Conservation (phyloP, 1,139 yeast genomes). For the Zygosaccharomyces sapae region DNA sequence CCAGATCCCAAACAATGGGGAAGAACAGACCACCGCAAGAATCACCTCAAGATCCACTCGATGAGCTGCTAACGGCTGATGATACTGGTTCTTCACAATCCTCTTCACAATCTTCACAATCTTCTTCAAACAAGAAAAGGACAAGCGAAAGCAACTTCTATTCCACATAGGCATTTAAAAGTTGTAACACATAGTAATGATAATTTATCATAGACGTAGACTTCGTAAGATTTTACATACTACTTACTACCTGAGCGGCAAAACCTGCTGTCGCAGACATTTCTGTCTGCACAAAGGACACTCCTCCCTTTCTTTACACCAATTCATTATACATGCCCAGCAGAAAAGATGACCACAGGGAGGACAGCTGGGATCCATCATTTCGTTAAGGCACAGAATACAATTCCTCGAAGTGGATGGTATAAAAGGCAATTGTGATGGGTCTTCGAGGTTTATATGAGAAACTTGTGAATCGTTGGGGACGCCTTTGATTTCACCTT, state of each 20-base stretch:
- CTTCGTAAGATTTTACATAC: background rate
- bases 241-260: conserved; percentile 29
- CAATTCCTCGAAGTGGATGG: conserved; percentile 71
- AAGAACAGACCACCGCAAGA: conserved; percentile 11
- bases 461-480: conserved; percentile 13
- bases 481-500: conserved; percentile 12
- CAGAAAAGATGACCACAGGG: conserved; percentile 92
- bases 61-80: conserved; percentile 9
- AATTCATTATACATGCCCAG: conserved; percentile 85
- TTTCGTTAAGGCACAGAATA: conserved; percentile 73
- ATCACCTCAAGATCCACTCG: conserved; percentile 4
- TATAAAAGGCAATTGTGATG: conserved; percentile 57
- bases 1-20: conserved; percentile 36
- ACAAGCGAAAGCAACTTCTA: conserved; percentile 46
- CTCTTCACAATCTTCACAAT: background rate
- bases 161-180: conserved; percentile 42
- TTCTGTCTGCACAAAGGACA: conserved; percentile 88
- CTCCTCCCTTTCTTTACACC: conserved; percentile 85
- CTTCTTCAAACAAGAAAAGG: conserved; percentile 27
- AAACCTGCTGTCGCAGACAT: conserved; percentile 67
- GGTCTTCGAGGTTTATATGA: conserved; percentile 54
- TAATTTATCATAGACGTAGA: conserved; percentile 1
- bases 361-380: conserved; percentile 81
- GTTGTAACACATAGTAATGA: too few relatives aligned
- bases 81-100: conserved; percentile 6